phyloP scores from a whole-genome alignment of 2,329 filamentous ascomycete species.

The Chaetomium globosum region DNA sequence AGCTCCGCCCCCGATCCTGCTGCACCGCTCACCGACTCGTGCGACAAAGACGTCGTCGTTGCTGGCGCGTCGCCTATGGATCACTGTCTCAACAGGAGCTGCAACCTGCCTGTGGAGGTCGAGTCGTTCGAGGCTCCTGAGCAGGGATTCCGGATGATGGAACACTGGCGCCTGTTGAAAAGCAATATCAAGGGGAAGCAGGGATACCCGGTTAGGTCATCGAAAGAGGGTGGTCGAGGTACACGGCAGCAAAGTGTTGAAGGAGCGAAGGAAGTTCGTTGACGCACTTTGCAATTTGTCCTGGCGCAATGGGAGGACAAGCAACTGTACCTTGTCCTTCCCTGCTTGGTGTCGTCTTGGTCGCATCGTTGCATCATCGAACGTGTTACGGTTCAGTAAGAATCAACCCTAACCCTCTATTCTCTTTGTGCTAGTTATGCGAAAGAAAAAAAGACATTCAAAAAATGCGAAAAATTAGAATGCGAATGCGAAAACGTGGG shows the following conservation, averaged over 20 bases:
- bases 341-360: not conserved
- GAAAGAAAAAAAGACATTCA: too few relatives aligned
- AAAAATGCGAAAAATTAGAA: too few relatives aligned
- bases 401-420: too few relatives aligned
- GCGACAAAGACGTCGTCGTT: not conserved
- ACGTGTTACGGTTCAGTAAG: too few relatives aligned
- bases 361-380: constrained; percentile 7
- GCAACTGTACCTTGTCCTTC: not conserved
- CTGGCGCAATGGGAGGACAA: not conserved
- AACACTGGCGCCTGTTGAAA: too few relatives aligned
- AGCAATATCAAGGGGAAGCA: not conserved
- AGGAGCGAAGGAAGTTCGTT: not conserved
- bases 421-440: too few relatives aligned
- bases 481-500: too few relatives aligned
- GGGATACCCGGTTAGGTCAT: not conserved
- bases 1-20: not conserved
- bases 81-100: not conserved
- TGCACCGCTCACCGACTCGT: not conserved
- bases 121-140: not conserved
- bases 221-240: too few relatives aligned
- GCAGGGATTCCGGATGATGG: not conserved
- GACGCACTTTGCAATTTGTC: not conserved
- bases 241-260: not conserved
- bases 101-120: not conserved
- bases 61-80: not conserved